Percentiles rank a stretch among this genome's conserved stretches.
phyloP scores from a whole-genome alignment of 371 early-diverging fungal genomes.

The Mucor piriformis region DNA sequence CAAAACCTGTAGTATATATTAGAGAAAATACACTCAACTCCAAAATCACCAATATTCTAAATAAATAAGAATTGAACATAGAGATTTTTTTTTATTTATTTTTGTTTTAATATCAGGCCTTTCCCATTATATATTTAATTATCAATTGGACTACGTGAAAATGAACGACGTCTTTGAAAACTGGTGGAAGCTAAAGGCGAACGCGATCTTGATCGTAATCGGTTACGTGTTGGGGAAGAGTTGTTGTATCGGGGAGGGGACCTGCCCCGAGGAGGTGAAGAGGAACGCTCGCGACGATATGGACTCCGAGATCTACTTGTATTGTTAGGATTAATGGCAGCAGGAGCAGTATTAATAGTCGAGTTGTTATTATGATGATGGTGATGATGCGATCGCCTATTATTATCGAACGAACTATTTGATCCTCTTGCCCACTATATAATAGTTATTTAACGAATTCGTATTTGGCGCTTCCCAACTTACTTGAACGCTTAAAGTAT shows the following conservation, averaged over 20 bases:
- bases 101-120: background rate
- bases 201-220: slow-evolving; percentile 22
- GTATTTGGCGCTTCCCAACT: background rate
- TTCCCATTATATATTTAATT: background rate
- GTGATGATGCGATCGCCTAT: background rate
- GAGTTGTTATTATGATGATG: background rate
- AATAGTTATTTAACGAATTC: background rate
- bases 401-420: background rate
- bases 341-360: no score
- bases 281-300: slow-evolving; percentile 28
- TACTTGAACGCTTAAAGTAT: slow-evolving; percentile 79
- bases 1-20: no score
- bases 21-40: no score
- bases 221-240: slow-evolving; percentile 5
- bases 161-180: slow-evolving; percentile 21
- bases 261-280: slow-evolving; percentile 32
- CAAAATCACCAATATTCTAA: background rate
- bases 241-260: slow-evolving; percentile 21
- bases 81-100: background rate
- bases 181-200: slow-evolving; percentile 4
- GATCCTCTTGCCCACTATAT: slow-evolving; percentile 16
- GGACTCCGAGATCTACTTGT: slow-evolving; percentile 26
- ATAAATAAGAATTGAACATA: background rate
- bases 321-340: slow-evolving; percentile 1
- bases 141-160: slow-evolving; percentile 17